phyloP scores from a whole-genome alignment of 108 stramenopile species.

The Poteriospumella lacustris region DNA sequence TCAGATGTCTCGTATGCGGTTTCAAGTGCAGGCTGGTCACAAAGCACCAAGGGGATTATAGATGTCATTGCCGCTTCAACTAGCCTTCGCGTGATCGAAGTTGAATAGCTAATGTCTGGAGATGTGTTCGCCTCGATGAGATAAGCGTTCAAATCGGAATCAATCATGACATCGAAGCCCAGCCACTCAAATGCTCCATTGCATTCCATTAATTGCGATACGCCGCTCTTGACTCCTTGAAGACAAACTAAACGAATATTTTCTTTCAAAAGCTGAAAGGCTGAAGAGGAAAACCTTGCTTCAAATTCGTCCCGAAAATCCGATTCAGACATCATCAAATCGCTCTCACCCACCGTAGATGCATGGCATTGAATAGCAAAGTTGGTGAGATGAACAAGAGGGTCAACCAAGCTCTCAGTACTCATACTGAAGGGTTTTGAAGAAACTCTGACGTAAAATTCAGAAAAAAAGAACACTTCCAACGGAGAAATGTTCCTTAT shows the following conservation, averaged over 20 bases:
- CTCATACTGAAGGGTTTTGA: constrained; percentile 13
- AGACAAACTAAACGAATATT: constrained; percentile 15
- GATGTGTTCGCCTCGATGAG: constrained; percentile 33
- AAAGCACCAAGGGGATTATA: not conserved
- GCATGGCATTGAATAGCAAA: constrained; percentile 11
- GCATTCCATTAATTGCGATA: constrained; percentile 3
- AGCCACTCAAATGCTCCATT: constrained; percentile 26
- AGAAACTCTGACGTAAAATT: constrained; percentile 28
- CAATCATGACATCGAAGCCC: constrained; percentile 35
- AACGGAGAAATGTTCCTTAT: constrained; percentile 13
- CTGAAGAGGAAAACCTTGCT: not conserved
- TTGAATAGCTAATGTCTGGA: constrained; percentile 6
- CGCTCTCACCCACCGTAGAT: not conserved
- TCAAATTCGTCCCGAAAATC: constrained; percentile 13
- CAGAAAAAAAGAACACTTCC: constrained; percentile 25
- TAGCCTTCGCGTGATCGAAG: not conserved
- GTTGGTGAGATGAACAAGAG: constrained; percentile 35
- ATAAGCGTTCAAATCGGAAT: constrained; percentile 16
- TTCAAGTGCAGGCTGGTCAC: too few relatives aligned
- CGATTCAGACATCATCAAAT: constrained; percentile 19
- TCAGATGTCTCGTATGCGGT: too few relatives aligned
- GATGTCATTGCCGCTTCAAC: not conserved
- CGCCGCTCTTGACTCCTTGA: constrained; percentile 9
- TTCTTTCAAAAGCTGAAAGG: constrained; percentile 2
- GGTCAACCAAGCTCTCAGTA: constrained; percentile 25